Evolutionary conservation across 2,329 filamentous ascomycete genomes (phyloP).

Genomic region (Tricladium varicosporioides): DNA sequence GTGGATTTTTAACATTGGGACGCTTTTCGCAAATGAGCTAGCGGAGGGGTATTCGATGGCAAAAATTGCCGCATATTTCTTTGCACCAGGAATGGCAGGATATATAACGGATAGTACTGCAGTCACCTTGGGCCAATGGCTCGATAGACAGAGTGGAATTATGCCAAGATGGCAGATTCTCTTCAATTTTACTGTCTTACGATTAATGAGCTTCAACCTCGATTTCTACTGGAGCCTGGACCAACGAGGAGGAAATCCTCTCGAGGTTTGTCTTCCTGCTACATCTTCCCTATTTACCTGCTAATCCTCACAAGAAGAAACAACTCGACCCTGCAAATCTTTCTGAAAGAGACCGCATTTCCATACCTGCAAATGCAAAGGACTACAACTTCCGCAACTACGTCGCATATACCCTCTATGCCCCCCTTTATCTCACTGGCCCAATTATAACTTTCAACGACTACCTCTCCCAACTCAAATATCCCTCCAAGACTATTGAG

Average conservation of each 20-base stretch:
- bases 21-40: constrained; percentile 88
- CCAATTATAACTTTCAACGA: constrained; percentile 98
- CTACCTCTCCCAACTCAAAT: constrained; percentile 83
- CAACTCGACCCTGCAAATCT: constrained; percentile 85
- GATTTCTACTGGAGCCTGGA: constrained; percentile 93
- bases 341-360: constrained; percentile 83
- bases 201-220: constrained; percentile 93
- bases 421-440: constrained; percentile 86
- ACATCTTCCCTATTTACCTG: constrained; percentile 9
- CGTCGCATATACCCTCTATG: constrained; percentile 84
- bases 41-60: constrained; percentile 73
- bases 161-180: constrained; percentile 92
- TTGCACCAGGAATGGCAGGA: constrained; percentile 18
- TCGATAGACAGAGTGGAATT: constrained; percentile 82
- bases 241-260: constrained; percentile 56
- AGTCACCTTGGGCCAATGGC: constrained; percentile 58
- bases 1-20: constrained; percentile 86
- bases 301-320: constrained; percentile 90
- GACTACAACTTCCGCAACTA: constrained; percentile 86
- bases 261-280: constrained; percentile 67
- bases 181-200: constrained; percentile 92
- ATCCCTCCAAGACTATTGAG: constrained; percentile 70
- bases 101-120: constrained; percentile 8
- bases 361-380: constrained; percentile 65
- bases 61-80: constrained; percentile 55